Conservation (phyloP, 345 rosid genomes). For the Syzygium jambos region DNA sequence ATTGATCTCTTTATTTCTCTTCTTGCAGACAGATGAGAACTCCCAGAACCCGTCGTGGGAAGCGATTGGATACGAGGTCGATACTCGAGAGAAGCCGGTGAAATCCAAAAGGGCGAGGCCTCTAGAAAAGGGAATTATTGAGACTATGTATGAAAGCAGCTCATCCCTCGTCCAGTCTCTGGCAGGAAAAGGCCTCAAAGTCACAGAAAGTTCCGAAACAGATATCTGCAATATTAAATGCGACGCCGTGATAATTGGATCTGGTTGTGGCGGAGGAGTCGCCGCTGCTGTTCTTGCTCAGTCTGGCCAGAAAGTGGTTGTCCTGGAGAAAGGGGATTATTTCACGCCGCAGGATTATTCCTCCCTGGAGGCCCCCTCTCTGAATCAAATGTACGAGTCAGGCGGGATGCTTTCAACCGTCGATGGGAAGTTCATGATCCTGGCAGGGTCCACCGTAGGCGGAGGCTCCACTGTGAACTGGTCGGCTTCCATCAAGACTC, state of each 20-base stretch:
- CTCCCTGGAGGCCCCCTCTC: conserved; percentile 9
- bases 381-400: conserved; percentile 4
- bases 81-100: conserved; percentile 12
- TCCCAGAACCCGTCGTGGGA: conserved; percentile 45
- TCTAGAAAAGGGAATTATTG: conserved; percentile 43
- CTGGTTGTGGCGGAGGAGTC: conserved; percentile 16
- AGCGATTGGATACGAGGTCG: conserved; percentile 54
- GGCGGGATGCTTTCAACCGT: conserved; percentile 4
- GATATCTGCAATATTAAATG: conserved; percentile 1
- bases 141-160: conserved; percentile 21
- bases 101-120: conserved; percentile 29
- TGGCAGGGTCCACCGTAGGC: conserved; percentile 11
- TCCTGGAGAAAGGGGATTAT: conserved; percentile 16
- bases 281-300: conserved; percentile 13
- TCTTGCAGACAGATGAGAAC: conserved; percentile 3
- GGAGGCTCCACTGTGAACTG: conserved; percentile 15
- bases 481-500: conserved; percentile 12
- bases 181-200: conserved; percentile 1
- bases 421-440: conserved; percentile 8
- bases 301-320: conserved; percentile 9
- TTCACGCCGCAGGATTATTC: conserved; percentile 8
- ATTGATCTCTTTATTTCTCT: neutral
- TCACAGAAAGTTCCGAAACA: neutral
- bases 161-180: conserved; percentile 2
- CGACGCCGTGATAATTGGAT: conserved; percentile 10